Base-by-base conservation (phyloP, 352 stramenopile species). In the Thraustochytrium sp. region DNA sequence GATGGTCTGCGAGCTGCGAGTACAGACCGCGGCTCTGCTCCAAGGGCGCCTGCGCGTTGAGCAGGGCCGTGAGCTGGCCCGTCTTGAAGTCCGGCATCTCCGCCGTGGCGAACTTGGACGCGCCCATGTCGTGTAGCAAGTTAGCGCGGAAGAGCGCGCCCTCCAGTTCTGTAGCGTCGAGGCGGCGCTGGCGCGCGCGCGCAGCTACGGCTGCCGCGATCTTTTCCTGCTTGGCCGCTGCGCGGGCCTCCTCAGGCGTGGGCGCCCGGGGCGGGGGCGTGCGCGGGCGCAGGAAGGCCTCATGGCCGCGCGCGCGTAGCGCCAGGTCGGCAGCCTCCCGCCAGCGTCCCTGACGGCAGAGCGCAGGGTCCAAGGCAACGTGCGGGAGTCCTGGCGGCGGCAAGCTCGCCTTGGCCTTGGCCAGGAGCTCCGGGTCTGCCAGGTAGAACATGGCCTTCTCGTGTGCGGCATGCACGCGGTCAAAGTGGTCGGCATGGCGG, bases 371-470 rank as follows among this genome's bases (percentile, higher is more conserved):
- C 21, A 85, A 21, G 1, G 31, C 18, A 77, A 74, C 34, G 23
- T 46, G n/a, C n/a, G n/a, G 36, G 29, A 82, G 64, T 21, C 54
- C 76, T n/a, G 51, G 16, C 3, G 80, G 80, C 26, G 80, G 80
- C 11, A 85, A 44, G 9, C 36, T 68, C 29, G 18, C 48, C 61
- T 72, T 82, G 16, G 80, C 80, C 29, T 82, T 46, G 21, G 85
- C 80, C 2, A 85, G 51, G 1, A 85, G 13, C 42, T 23, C 23
- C 8, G 40, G 37, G 42, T 85, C 80, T 13, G 37, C 40, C 3
- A 80, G 49, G 34, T 72, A 85, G 34, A 84, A 78, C 64, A 84
- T 62, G 18, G 49, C 80, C 29, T 51, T 38, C 37, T 85, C 76
- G 34, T 85, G 62, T 11, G 55, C 74, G 21, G 46, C 64, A n/a